Conservation (phyloP, 768 basidiomycete species). For the Vararia minispora region DNA sequence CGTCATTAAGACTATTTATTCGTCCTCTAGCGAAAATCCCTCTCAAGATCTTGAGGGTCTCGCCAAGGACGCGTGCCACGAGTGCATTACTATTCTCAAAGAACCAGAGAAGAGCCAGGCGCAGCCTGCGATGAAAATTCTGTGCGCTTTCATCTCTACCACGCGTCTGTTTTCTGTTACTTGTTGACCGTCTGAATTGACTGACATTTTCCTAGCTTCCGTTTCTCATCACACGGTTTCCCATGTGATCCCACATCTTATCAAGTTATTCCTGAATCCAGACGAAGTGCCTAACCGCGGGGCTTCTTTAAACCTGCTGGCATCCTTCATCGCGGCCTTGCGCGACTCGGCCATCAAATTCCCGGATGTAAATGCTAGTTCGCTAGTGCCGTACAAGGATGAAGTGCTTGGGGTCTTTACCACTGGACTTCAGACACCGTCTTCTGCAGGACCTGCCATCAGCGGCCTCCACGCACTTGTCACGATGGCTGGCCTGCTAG, state of each 20-base stretch:
- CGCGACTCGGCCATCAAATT: slow-evolving; percentile 28
- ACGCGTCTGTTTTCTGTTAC: slow-evolving; percentile 45
- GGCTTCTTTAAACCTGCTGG: slow-evolving; percentile 53
- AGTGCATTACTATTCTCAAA: slow-evolving; percentile 67
- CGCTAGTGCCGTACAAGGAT: slow-evolving; percentile 60
- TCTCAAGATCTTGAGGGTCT: slow-evolving; percentile 36
- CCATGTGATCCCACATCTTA: slow-evolving; percentile 65
- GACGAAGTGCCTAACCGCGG: slow-evolving; percentile 58
- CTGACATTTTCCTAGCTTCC: slow-evolving; percentile 34
- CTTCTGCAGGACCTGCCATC: slow-evolving; percentile 49
- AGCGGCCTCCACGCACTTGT: slow-evolving; percentile 55
- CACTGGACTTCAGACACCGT: slow-evolving; percentile 40
- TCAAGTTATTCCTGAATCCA: slow-evolving; percentile 61
- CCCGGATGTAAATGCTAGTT: slow-evolving; percentile 9
- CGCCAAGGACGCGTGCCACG: slow-evolving; percentile 64
- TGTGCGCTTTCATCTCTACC: slow-evolving; percentile 68
- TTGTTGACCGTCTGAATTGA: neutral
- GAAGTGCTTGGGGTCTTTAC: slow-evolving; percentile 56
- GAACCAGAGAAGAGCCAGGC: slow-evolving; percentile 95
- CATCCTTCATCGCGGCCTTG: slow-evolving; percentile 49
- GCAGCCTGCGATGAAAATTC: slow-evolving; percentile 72
- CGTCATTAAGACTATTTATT: slow-evolving; percentile 67
- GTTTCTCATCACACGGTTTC: slow-evolving; percentile 58
- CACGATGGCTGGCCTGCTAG: slow-evolving; percentile 50
- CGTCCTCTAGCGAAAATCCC: slow-evolving; percentile 21